These are phyloP conservation scores for Pseudoscleropodium purum DNA, from an alignment of 225 moss, liverwort and hornwort species.

Conservation along the genomic window DNA sequence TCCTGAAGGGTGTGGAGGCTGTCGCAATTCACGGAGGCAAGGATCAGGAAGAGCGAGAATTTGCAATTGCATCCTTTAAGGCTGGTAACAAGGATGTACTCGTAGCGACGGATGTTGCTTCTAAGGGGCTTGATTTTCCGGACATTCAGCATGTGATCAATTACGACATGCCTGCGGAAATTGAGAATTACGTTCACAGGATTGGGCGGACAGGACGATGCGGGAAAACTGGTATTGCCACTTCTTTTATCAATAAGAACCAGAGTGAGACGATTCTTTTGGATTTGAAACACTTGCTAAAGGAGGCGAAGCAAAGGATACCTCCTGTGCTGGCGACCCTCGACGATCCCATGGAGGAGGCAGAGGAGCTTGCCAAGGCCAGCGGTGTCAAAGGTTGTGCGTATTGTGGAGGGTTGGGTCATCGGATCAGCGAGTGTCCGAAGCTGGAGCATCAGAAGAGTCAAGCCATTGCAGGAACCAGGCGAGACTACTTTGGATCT, in stretches of 20 bases:
- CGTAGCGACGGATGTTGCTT: slow-evolving; percentile 46
- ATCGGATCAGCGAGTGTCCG: slow-evolving; percentile 44
- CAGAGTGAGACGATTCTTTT: slow-evolving; percentile 43
- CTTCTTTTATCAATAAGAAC: slow-evolving; percentile 46
- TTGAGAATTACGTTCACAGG: slow-evolving; percentile 45
- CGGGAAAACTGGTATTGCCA: slow-evolving; percentile 43
- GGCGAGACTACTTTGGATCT: slow-evolving; percentile 46
- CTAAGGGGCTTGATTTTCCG: slow-evolving; percentile 39
- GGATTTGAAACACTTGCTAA: slow-evolving; percentile 42
- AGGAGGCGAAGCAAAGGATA: slow-evolving; percentile 46
- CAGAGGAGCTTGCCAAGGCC: slow-evolving; percentile 43
- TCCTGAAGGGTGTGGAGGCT: slow-evolving; percentile 45
- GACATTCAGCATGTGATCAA: slow-evolving; percentile 47
- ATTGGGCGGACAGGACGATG: slow-evolving; percentile 49
- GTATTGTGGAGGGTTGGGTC: slow-evolving; percentile 46
- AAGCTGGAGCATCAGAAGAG: slow-evolving; percentile 55
- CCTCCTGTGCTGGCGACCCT: slow-evolving; percentile 41
- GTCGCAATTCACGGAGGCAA: slow-evolving; percentile 49
- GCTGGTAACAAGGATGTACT: slow-evolving; percentile 44
- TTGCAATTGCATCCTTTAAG: slow-evolving; percentile 38
- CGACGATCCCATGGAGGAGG: slow-evolving; percentile 45
- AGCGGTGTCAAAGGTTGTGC: slow-evolving; percentile 46
- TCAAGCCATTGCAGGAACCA: slow-evolving; percentile 47
- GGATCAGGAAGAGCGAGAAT: slow-evolving; percentile 50
- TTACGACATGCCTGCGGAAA: slow-evolving; percentile 47